These are phyloP conservation scores for Geosiphon pyriformis DNA, from an alignment of 192 early-diverging fungal genomes.

Conservation along the genomic window DNA sequence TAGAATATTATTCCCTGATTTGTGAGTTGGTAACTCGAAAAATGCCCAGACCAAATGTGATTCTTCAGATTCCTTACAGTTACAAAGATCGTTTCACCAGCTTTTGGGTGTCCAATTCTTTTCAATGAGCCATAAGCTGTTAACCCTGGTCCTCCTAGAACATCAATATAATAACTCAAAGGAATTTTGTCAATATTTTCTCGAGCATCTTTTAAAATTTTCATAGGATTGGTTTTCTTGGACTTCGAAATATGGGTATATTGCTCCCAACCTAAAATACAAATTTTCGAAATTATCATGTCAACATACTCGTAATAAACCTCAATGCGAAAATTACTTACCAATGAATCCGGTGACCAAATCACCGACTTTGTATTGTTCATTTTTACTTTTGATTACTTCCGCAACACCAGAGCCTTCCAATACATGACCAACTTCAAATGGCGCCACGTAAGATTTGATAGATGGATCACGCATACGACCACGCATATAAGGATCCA, in stretches of 20 bases:
- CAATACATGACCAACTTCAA: constrained; percentile 60
- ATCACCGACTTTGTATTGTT: constrained; percentile 56
- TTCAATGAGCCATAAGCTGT: constrained; percentile 40
- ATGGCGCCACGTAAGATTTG: too few relatives aligned
- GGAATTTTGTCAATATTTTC: constrained; percentile 52
- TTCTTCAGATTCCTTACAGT: too few relatives aligned
- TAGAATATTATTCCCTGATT: not conserved
- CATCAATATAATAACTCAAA: constrained; percentile 3
- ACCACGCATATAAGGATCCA: constrained; percentile 72
- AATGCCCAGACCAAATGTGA: too few relatives aligned
- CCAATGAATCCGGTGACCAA: constrained; percentile 51
- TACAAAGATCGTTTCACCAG: constrained; percentile 79
- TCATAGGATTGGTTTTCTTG: constrained; percentile 47
- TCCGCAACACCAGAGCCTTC: constrained; percentile 52
- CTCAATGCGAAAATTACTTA: constrained; percentile 53
- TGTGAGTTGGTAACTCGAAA: not conserved
- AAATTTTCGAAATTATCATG: constrained; percentile 30
- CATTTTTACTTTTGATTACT: constrained; percentile 60
- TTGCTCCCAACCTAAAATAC: constrained; percentile 33
- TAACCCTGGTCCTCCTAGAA: constrained; percentile 18
- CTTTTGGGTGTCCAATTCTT: constrained; percentile 63
- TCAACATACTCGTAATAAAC: constrained; percentile 42
- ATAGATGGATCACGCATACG: constrained; percentile 12
- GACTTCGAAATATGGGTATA: constrained; percentile 28
- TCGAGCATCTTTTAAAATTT: constrained; percentile 65